A percentile compares a stretch with the other conserved stretches of the same genome.
phyloP scores from a whole-genome alignment of 2,329 filamentous ascomycete genomes.

The Ceratocystis cubensis region DNA sequence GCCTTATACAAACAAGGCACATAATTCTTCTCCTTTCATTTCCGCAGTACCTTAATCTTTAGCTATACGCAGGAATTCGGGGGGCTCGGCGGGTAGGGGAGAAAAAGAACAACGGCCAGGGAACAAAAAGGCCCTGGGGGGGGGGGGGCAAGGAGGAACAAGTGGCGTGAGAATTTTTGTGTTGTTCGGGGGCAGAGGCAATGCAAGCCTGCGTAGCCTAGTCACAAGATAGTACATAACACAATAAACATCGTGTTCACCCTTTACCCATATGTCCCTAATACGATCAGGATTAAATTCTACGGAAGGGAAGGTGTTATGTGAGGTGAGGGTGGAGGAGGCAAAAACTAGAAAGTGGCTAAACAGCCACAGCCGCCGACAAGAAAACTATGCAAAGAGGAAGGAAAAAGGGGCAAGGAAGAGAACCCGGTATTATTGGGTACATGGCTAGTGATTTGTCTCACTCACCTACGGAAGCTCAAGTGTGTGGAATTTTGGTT shows the following conservation, averaged over 20 bases:
- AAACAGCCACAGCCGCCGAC: not conserved
- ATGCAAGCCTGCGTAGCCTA: not conserved
- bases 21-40: not conserved
- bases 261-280: not conserved
- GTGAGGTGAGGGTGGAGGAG: not conserved
- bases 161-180: not conserved
- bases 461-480: not conserved
- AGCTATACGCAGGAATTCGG: not conserved
- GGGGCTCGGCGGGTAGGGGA: not conserved
- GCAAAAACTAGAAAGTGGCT: not conserved
- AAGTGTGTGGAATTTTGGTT: not conserved
- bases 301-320: not conserved
- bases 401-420: not conserved
- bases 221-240: not conserved
- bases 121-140: not conserved
- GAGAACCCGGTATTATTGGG: not conserved
- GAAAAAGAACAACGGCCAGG: too few relatives aligned
- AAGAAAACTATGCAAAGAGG: not conserved
- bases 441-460: not conserved
- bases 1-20: not conserved
- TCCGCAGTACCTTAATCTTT: not conserved
- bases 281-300: not conserved
- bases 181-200: not conserved
- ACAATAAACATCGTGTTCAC: not conserved
- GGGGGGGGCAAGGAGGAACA: not conserved